Evolutionary conservation across 768 basidiomycete species (phyloP).

Genomic region (Neoboletus magnificus): DNA sequence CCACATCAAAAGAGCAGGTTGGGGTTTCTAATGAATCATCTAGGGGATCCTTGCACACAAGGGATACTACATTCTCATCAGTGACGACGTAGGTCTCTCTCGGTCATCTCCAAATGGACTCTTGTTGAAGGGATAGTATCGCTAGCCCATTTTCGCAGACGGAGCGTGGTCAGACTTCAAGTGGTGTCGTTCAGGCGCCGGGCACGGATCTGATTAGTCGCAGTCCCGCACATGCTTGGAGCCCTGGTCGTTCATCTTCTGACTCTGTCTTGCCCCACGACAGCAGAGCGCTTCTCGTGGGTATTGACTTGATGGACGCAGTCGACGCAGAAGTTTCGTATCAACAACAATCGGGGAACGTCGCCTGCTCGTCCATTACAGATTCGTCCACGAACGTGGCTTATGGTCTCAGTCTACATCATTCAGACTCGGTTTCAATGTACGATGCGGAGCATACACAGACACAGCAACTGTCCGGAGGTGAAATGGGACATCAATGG

Average conservation of each 20-base stretch:
- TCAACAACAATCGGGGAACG: background rate
- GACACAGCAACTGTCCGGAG: background rate
- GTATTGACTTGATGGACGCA: background rate
- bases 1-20: background rate
- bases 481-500: background rate
- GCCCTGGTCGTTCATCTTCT: background rate
- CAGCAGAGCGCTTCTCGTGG: background rate
- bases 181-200: background rate
- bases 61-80: background rate
- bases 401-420: background rate
- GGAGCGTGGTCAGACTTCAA: background rate
- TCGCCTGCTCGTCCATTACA: background rate
- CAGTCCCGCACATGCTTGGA: background rate
- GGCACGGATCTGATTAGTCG: background rate
- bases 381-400: background rate
- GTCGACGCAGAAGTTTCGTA: background rate
- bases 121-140: background rate
- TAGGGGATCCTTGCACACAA: background rate
- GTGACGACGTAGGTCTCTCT: background rate
- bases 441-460: background rate
- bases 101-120: background rate
- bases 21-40: background rate
- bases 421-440: background rate
- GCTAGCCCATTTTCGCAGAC: background rate
- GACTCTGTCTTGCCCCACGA: background rate